Evolutionary conservation across 177 flowering plant genomes (phyloP).

Genomic region (Vitis hybrid): DNA sequence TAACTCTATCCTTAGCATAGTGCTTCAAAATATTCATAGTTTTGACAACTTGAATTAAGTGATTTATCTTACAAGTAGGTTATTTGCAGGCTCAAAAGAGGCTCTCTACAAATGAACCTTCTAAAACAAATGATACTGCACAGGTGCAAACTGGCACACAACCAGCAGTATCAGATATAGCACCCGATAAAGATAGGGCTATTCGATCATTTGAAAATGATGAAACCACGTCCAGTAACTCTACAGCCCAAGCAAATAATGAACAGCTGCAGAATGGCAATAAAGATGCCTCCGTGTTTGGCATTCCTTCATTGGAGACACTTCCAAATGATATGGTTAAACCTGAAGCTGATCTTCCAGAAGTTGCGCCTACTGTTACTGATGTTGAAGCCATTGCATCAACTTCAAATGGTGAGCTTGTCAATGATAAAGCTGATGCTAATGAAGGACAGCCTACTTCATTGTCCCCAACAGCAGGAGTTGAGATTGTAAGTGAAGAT

Average conservation of each 20-base stretch:
- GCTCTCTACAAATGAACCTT: conserved; percentile 34
- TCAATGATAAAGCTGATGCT: conserved; percentile 31
- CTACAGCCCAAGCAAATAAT: conserved; percentile 20
- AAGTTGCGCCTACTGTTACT: conserved; percentile 25
- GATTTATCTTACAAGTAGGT: conserved; percentile 12
- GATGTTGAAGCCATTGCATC: conserved; percentile 26
- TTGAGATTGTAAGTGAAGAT: conserved; percentile 35
- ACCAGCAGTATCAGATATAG: conserved; percentile 28
- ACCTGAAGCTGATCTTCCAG: conserved; percentile 30
- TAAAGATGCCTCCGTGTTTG: conserved; percentile 27
- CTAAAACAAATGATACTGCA: conserved; percentile 28
- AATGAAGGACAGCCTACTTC: conserved; percentile 27
- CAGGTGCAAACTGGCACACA: conserved; percentile 27
- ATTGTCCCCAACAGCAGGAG: conserved; percentile 19
- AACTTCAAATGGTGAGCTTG: conserved; percentile 40
- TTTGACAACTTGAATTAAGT: background rate
- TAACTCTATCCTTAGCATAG: conserved; percentile 7
- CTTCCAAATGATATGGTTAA: conserved; percentile 25
- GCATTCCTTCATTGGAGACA: conserved; percentile 25
- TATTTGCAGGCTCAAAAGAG: conserved; percentile 48
- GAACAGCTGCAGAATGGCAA: conserved; percentile 28
- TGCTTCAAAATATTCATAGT: background rate
- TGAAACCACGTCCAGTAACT: conserved; percentile 17
- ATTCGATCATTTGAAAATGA: conserved; percentile 26
- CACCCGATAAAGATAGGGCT: conserved; percentile 30